phyloP scores from a whole-genome alignment of 208 protist species.

The Trypanosoma melophagium region DNA sequence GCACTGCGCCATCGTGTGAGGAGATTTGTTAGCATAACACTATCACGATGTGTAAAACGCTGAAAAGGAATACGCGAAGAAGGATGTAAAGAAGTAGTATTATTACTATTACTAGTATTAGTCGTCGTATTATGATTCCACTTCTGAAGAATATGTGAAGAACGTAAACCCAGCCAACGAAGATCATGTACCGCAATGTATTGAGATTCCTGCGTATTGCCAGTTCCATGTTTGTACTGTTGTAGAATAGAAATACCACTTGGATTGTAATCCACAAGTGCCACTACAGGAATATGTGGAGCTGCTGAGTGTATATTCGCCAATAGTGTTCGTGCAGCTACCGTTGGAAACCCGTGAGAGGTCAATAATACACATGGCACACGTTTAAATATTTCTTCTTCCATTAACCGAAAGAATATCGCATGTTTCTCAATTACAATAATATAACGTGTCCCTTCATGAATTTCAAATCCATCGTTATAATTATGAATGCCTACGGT shows the following conservation, averaged over 20 bases:
- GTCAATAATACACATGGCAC: conserved; percentile 81
- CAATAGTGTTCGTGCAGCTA: conserved; percentile 61
- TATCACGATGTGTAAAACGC: conserved; percentile 55
- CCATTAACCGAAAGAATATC: conserved; percentile 68
- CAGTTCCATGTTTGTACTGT: conserved; percentile 62
- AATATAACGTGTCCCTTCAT: conserved; percentile 53
- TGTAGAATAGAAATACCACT: conserved; percentile 72
- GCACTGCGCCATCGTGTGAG: conserved; percentile 10
- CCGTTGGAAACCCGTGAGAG: conserved; percentile 75
- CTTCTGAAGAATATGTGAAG: conserved; percentile 13
- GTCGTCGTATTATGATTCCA: not conserved
- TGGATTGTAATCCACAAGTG: conserved; percentile 82
- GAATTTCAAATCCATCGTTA: conserved; percentile 35
- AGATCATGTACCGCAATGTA: conserved; percentile 33
- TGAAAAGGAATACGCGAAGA: conserved; percentile 32
- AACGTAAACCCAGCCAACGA: conserved; percentile 59
- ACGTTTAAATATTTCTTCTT: conserved; percentile 42
- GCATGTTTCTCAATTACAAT: conserved; percentile 88
- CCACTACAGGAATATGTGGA: conserved; percentile 59
- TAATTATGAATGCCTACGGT: not conserved
- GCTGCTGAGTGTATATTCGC: conserved; percentile 51
- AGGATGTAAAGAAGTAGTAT: conserved; percentile 1
- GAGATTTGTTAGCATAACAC: conserved; percentile 40
- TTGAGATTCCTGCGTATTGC: conserved; percentile 22
- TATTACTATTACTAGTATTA: not conserved